These are phyloP conservation scores for Aspergillus latus DNA, from an alignment of 2,329 filamentous ascomycete genomes.

Conservation along the genomic window DNA sequence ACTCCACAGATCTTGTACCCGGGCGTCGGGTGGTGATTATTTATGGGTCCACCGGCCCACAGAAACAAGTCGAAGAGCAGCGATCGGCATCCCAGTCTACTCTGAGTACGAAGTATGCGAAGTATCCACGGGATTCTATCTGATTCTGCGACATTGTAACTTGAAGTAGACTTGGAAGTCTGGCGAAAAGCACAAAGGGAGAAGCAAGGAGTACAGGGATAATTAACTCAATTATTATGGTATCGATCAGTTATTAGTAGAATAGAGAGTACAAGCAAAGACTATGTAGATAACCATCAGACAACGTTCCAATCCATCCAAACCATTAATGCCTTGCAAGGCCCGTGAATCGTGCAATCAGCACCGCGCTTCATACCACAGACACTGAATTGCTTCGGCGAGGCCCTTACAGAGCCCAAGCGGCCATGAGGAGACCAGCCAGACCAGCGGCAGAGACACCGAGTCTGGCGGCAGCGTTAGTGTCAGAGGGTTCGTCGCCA, in stretches of 20 bases:
- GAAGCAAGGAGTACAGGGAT: neutral
- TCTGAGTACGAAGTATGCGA: neutral
- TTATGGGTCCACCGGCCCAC: neutral
- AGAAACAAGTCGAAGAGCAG: neutral
- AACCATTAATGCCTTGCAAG: slow-evolving; percentile 8
- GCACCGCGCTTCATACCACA: neutral
- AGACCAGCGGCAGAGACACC: slow-evolving; percentile 37
- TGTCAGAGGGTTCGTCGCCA: slow-evolving; percentile 21
- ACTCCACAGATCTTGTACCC: neutral
- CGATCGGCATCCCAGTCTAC: neutral
- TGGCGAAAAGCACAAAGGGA: too few species aligned
- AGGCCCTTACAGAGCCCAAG: slow-evolving; percentile 38
- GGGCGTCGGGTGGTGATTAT: neutral
- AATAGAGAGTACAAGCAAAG: slow-evolving; percentile 8
- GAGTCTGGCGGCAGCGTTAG: slow-evolving; percentile 35
- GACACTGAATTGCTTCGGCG: neutral
- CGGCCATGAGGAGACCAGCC: slow-evolving; percentile 37
- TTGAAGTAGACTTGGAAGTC: too few species aligned
- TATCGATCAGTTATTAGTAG: slow-evolving; percentile 13
- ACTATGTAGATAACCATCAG: slow-evolving; percentile 15
- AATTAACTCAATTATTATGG: slow-evolving; percentile 1
- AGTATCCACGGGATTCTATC: too few species aligned
- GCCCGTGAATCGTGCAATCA: slow-evolving; percentile 6
- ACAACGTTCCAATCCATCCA: slow-evolving; percentile 12
- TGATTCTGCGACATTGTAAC: too few species aligned